Evolutionary conservation across 768 basidiomycete genomes (phyloP).

Genomic region (Auriscalpium vulgare): DNA sequence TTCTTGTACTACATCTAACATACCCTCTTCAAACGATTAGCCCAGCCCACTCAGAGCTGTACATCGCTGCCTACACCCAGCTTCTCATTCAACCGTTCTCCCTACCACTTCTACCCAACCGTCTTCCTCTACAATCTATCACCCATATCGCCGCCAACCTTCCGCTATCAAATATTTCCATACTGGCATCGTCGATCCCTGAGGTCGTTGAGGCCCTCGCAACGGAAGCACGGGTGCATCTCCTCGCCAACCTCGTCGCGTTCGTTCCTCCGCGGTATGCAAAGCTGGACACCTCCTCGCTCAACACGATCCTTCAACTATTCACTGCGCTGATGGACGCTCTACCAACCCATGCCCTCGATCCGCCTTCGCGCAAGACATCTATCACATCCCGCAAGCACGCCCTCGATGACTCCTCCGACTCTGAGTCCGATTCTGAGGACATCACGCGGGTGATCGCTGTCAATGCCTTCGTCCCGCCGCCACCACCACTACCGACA

Average conservation of each 20-base stretch:
- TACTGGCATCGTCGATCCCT: conserved; percentile 22
- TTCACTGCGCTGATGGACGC: conserved; percentile 41
- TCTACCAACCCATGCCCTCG: conserved; percentile 46
- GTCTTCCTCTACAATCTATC: conserved; percentile 53
- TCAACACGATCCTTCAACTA: conserved; percentile 48
- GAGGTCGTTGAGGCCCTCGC: conserved; percentile 8
- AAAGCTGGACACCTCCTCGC: conserved; percentile 33
- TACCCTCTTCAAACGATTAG: conserved; percentile 41
- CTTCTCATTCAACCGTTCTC: conserved; percentile 7
- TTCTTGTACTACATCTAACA: conserved; percentile 54
- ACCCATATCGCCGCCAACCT: conserved; percentile 57
- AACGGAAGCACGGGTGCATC: conserved; percentile 39
- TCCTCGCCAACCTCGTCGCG: conserved; percentile 64
- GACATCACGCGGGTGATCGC: conserved; percentile 26
- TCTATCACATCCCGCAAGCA: conserved; percentile 1
- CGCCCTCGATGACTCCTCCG: background rate
- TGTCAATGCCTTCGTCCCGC: conserved; percentile 28
- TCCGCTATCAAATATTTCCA: conserved; percentile 39
- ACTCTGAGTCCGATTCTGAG: conserved; percentile 24
- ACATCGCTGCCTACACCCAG: conserved; percentile 5
- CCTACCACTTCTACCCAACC: conserved; percentile 73
- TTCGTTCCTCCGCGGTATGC: conserved; percentile 59
- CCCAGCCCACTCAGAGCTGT: background rate
- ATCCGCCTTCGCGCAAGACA: conserved; percentile 28
- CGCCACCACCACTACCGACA: conserved; percentile 24